These are phyloP conservation scores for Eremothecium cymbalariae DNA, from an alignment of 1,139 yeast genomes.

Conservation along the genomic window DNA sequence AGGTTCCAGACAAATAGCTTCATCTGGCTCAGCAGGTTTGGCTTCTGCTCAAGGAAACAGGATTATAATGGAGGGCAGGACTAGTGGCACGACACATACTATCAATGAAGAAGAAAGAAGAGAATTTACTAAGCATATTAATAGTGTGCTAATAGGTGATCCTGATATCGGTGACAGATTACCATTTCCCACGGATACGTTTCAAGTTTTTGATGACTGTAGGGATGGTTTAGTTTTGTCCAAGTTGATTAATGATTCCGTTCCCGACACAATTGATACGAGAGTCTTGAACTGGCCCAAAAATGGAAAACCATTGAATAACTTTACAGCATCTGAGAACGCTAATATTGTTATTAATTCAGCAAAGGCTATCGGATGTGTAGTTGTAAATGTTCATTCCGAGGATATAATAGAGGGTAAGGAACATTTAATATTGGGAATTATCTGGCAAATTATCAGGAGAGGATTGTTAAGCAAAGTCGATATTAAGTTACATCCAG, in stretches of 20 bases:
- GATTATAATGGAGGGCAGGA: conserved; percentile 74
- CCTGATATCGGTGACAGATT: conserved; percentile 72
- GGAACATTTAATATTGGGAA: conserved; percentile 89
- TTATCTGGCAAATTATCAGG: conserved; percentile 97
- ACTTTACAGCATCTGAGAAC: conserved; percentile 92
- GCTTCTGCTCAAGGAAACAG: conserved; percentile 49
- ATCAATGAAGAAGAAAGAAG: conserved; percentile 95
- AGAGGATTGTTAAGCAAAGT: conserved; percentile 90
- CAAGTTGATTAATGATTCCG: conserved; percentile 91
- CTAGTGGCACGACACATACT: conserved; percentile 92
- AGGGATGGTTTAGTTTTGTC: conserved; percentile 91
- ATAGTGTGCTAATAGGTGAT: conserved; percentile 87
- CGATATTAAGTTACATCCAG: conserved; percentile 94
- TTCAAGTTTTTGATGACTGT: conserved; percentile 94
- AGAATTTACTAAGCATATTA: conserved; percentile 93
- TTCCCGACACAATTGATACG: conserved; percentile 96
- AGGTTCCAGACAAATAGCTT: conserved; percentile 13
- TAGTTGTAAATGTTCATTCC: conserved; percentile 94
- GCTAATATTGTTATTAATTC: conserved; percentile 96
- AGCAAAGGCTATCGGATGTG: conserved; percentile 97
- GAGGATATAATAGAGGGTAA: conserved; percentile 96
- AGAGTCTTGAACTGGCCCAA: conserved; percentile 89
- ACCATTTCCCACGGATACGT: conserved; percentile 90
- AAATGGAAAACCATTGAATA: conserved; percentile 74
- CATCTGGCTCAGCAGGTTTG: conserved; percentile 30